Conservation (phyloP, 2,329 filamentous ascomycete genomes). For the Aspergillus piperis region DNA sequence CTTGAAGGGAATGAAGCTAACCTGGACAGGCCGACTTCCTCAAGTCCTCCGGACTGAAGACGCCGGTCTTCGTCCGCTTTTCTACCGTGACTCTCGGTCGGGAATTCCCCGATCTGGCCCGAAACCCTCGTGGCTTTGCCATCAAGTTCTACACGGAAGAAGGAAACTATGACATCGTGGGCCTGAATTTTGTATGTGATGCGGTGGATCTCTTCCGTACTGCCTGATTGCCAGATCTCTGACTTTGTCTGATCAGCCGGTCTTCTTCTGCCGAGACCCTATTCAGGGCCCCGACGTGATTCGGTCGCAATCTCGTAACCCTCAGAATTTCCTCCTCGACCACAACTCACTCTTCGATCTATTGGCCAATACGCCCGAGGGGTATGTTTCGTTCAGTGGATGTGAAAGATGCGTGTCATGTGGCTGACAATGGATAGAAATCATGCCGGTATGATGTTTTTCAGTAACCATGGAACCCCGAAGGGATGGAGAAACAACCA, state of each 20-base stretch:
- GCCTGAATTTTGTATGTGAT: constrained; percentile 44
- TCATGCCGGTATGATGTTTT: constrained; percentile 54
- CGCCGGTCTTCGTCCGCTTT: constrained; percentile 48
- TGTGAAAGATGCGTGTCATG: neutral
- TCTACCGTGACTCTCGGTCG: constrained; percentile 48
- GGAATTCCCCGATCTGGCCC: constrained; percentile 49
- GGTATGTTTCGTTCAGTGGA: constrained; percentile 6
- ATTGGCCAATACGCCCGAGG: constrained; percentile 52
- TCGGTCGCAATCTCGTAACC: constrained; percentile 50
- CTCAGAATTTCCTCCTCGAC: constrained; percentile 53
- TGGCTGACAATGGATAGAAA: constrained; percentile 29
- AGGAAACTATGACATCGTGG: constrained; percentile 54
- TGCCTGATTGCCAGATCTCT: too few species aligned
- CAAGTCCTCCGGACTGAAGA: constrained; percentile 43
- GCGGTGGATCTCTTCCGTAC: too few species aligned
- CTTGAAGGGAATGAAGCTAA: neutral
- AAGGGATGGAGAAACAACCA: constrained; percentile 47
- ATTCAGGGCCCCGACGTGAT: constrained; percentile 53
- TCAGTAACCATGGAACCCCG: constrained; percentile 54
- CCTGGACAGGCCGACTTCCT: constrained; percentile 42
- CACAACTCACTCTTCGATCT: constrained; percentile 53
- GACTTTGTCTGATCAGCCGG: constrained; percentile 30
- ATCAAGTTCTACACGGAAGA: constrained; percentile 54
- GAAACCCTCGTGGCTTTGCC: constrained; percentile 52
- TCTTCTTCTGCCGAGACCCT: constrained; percentile 54